Percentiles rank a stretch among this genome's conserved stretches.
phyloP scores from a whole-genome alignment of 495 filamentous ascomycete genomes.

The Aspergillus olivimuriae region DNA sequence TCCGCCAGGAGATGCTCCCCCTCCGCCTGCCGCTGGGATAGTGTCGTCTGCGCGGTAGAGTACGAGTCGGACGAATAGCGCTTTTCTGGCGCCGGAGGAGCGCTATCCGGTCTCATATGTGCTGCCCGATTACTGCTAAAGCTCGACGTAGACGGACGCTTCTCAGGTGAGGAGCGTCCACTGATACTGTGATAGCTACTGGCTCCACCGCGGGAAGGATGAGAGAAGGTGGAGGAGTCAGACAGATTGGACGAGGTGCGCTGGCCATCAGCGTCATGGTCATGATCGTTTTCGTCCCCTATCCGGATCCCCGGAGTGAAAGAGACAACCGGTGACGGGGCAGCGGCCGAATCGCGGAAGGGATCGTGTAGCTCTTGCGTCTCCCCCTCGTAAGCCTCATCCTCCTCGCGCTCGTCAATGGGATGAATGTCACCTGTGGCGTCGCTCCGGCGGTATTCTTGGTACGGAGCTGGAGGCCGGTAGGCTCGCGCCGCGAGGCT shows the following conservation, averaged over 20 bases:
- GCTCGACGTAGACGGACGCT: slow-evolving; percentile 14
- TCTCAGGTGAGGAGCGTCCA: slow-evolving; percentile 22
- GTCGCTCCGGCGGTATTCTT: slow-evolving; percentile 41
- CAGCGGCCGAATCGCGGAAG: slow-evolving; percentile 18
- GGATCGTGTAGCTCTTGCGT: slow-evolving; percentile 22
- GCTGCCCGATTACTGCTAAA: slow-evolving; percentile 17
- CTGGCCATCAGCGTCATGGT: slow-evolving; percentile 12
- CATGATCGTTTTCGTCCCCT: slow-evolving; percentile 9
- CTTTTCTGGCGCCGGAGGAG: slow-evolving; percentile 25
- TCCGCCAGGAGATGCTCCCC: slow-evolving; percentile 52
- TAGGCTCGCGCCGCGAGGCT: slow-evolving; percentile 15
- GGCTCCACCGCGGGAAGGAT: slow-evolving; percentile 8
- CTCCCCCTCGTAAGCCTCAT: slow-evolving; percentile 27
- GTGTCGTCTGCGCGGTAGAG: slow-evolving; percentile 58
- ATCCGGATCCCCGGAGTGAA: slow-evolving; percentile 26
- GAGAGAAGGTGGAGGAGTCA: slow-evolving; percentile 25
- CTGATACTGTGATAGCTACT: slow-evolving; percentile 21
- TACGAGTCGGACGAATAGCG: slow-evolving; percentile 54
- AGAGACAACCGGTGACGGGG: no score
- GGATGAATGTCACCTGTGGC: slow-evolving; percentile 51
- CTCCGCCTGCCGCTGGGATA: slow-evolving; percentile 58
- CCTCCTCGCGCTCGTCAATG: slow-evolving; percentile 71
- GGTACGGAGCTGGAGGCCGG: slow-evolving; percentile 26
- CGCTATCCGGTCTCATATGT: slow-evolving; percentile 21
- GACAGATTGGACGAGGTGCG: slow-evolving; percentile 54